Percentiles rank a stretch among this genome's conserved stretches.
Conservation (phyloP, 176 grass and related monocot species). For the Aegilops sharonensis region DNA sequence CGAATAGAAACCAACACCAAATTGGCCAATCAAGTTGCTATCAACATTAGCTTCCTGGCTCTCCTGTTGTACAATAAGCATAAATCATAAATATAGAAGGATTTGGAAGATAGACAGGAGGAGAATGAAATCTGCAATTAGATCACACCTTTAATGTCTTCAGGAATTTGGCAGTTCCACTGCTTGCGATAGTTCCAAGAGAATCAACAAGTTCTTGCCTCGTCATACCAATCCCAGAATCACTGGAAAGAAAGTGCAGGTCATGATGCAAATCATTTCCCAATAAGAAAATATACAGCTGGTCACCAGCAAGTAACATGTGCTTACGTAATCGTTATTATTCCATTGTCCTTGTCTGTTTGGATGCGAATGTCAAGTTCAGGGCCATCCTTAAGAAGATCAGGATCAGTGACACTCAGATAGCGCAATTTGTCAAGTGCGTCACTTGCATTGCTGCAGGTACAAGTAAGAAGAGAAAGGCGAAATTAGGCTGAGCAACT, state of each 20-base stretch:
- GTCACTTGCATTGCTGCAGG: slow-evolving; percentile 88
- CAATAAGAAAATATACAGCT: neutral
- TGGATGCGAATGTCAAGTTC: slow-evolving; percentile 88
- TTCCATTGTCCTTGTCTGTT: slow-evolving; percentile 87
- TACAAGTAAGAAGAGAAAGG: slow-evolving; percentile 16
- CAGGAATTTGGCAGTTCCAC: slow-evolving; percentile 95
- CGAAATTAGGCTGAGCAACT: neutral
- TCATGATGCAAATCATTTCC: neutral
- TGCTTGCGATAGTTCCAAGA: slow-evolving; percentile 93
- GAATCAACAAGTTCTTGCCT: slow-evolving; percentile 91
- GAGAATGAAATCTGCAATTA: neutral
- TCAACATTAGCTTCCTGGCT: slow-evolving; percentile 83
- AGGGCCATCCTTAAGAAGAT: slow-evolving; percentile 83
- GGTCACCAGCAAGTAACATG: neutral
- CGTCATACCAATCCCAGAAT: slow-evolving; percentile 97
- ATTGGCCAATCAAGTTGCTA: slow-evolving; percentile 98
- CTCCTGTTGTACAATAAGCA: slow-evolving; percentile 52
- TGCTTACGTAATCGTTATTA: slow-evolving; percentile 85
- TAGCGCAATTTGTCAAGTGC: slow-evolving; percentile 97
- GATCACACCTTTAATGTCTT: slow-evolving; percentile 82
- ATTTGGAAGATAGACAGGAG: neutral
- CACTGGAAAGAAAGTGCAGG: slow-evolving; percentile 47
- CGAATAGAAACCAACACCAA: slow-evolving; percentile 98
- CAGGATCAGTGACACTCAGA: slow-evolving; percentile 85
- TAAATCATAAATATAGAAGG: slow-evolving; percentile 3